Base-by-base conservation (phyloP, 2,329 filamentous ascomycete genomes). In the Aspergillus pseudoviridinutans region DNA sequence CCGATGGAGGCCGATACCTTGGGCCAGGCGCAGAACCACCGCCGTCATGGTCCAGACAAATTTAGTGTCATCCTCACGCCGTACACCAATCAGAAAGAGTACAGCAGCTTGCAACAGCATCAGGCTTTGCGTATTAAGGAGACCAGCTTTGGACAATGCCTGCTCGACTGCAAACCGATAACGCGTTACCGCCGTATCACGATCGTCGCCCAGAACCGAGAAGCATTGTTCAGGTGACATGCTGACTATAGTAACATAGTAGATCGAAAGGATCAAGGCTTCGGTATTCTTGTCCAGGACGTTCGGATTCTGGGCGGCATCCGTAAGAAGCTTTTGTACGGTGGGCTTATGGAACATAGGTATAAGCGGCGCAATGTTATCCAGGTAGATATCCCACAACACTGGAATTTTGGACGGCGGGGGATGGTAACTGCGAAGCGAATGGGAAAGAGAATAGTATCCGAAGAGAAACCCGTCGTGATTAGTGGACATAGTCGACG, bases 101-200 rank as follows among this genome's bases (percentile, higher is more conserved):
- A 85, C 76, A 41, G 86, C 81, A 0, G 86, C 83, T 69, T 88
- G 86, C 17, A 89, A 72, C 9, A 87, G 80, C 41, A 85, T 75
- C 22, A 85, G 74, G 65, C 86, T 86, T 57, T 86, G 82, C 7
- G 83, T 86, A 56, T 81, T 84, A 1, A 89, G 68, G 52, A 89
- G 81, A 60, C 85, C 83, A 7, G 86, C 85, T 51, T 83, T 79
- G 3, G 86, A 82, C 49, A 89, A 74, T 1, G 84, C 84, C 66
- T 88, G 86, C 65, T 88, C 85, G 2, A 84, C 73, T 1, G 80
- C 85, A 65, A 87, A 86, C 8, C 85, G 82, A 67, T 87, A 88
- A 51, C 80, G 80, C 49, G 74, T 75, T 27, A 86, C 73, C 6
- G 82, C 67, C 1, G 73, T 62, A 6, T 73, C 63, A 55, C 84